Conservation (phyloP, 257 asterid genomes). For the Solanum paucissectum region DNA sequence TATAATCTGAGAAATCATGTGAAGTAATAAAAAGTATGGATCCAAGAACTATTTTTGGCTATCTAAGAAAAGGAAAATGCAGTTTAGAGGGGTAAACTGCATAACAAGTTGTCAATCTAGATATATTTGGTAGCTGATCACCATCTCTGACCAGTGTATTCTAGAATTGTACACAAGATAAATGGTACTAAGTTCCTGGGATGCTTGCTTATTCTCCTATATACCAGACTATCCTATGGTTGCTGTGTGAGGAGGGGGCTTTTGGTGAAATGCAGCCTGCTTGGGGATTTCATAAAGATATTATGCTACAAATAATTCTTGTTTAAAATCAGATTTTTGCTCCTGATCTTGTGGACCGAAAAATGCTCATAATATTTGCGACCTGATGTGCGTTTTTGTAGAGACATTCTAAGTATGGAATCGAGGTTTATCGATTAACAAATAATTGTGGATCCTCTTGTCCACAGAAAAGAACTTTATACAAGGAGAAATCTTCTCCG, state of each 20-base stretch:
- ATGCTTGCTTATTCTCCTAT: not conserved
- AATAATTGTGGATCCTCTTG: not conserved
- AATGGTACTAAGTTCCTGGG: not conserved
- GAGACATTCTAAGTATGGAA: not conserved
- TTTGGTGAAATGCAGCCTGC: not conserved
- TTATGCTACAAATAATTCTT: not conserved
- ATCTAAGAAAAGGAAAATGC: not conserved
- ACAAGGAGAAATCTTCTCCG: not conserved
- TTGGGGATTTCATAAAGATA: not conserved
- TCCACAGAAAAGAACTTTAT: not conserved
- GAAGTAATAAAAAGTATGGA: not conserved
- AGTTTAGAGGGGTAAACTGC: not conserved
- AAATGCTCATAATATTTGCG: not conserved
- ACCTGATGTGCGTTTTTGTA: not conserved
- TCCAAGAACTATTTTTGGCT: not conserved
- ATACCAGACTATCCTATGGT: not conserved
- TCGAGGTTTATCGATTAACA: not conserved
- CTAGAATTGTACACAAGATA: not conserved
- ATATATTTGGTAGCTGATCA: not conserved
- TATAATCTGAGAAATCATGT: not conserved
- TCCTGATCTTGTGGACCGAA: not conserved
- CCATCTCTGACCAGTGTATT: not conserved
- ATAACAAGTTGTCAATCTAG: not conserved
- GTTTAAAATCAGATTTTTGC: not conserved
- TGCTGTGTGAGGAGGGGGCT: not conserved